Conservation (phyloP, 2,329 filamentous ascomycete genomes). For the Fusarium sp. region DNA sequence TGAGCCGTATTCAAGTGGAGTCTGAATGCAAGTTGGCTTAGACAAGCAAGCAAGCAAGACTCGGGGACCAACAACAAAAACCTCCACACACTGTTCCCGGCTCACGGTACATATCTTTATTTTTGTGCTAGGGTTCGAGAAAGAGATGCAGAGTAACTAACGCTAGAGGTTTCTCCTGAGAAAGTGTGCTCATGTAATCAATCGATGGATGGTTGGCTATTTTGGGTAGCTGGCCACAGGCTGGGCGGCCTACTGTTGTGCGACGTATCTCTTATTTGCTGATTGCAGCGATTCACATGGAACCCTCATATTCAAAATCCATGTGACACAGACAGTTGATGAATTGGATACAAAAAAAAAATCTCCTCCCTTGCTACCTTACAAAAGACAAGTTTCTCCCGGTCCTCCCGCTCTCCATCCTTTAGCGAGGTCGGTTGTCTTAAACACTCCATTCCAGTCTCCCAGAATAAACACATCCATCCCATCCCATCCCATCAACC, state of each 20-base stretch:
- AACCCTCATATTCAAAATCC: background rate
- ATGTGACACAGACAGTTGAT: background rate
- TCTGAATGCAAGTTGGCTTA: background rate
- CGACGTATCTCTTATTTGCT: background rate
- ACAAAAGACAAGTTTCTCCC: slow-evolving; percentile 9
- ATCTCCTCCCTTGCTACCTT: slow-evolving; percentile 6
- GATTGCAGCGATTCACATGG: background rate
- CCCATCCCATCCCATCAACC: background rate
- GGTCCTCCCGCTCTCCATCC: slow-evolving; percentile 8
- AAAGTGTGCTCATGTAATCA: background rate
- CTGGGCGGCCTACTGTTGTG: background rate
- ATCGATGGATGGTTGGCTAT: background rate
- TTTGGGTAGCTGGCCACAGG: background rate
- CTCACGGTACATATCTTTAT: background rate
- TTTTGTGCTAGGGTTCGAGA: background rate
- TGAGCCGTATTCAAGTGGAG: slow-evolving; percentile 9
- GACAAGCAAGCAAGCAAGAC: background rate
- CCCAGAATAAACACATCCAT: background rate
- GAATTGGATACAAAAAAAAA: background rate
- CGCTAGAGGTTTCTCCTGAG: background rate
- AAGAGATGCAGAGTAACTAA: slow-evolving; percentile 1
- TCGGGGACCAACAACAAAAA: background rate
- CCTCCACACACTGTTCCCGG: background rate
- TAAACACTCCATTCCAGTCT: slow-evolving; percentile 15
- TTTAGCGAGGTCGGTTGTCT: slow-evolving; percentile 35